phyloP scores from a whole-genome alignment of 108 stramenopile genomes.

The Craspedostauros australis region DNA sequence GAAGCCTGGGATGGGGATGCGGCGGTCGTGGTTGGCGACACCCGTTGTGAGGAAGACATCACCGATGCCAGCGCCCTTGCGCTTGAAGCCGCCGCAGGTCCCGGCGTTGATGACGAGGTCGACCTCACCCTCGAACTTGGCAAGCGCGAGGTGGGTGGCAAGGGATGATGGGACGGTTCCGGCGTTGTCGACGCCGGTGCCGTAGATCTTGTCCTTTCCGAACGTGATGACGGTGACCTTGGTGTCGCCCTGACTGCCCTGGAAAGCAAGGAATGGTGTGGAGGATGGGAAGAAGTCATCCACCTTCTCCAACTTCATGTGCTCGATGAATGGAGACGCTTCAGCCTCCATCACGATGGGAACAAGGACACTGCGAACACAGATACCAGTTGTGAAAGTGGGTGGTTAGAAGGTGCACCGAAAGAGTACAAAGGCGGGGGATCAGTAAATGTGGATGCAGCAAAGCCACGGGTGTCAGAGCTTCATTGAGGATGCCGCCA shows the following conservation, averaged over 20 bases:
- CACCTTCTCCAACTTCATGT: slow-evolving; percentile 55
- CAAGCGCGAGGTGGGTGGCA: slow-evolving; percentile 69
- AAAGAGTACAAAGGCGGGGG: no score
- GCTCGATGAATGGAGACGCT: slow-evolving; percentile 80
- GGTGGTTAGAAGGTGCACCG: no score
- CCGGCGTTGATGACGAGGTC: slow-evolving; percentile 92
- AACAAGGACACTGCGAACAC: slow-evolving; percentile 52
- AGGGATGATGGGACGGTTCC: slow-evolving; percentile 89
- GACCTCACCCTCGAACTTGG: slow-evolving; percentile 41
- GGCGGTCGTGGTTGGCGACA: slow-evolving; percentile 92
- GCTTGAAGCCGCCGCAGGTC: slow-evolving; percentile 92
- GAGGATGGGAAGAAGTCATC: slow-evolving; percentile 65
- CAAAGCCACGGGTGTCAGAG: no score
- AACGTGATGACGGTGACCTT: slow-evolving; percentile 87
- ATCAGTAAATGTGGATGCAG: no score
- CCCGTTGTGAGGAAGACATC: slow-evolving; percentile 87
- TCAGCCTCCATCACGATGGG: slow-evolving; percentile 95
- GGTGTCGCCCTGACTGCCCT: slow-evolving; percentile 65
- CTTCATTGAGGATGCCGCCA: no score
- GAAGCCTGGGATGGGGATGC: slow-evolving; percentile 95
- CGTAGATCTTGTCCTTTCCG: slow-evolving; percentile 80
- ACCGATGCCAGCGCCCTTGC: slow-evolving; percentile 87
- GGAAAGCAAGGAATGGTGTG: slow-evolving; percentile 77
- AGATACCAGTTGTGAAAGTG: no score
- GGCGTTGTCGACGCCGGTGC: slow-evolving; percentile 88